These are phyloP conservation scores for Parastagonospora nodorum DNA, from an alignment of 2,329 filamentous ascomycete species.

Conservation along the genomic window DNA sequence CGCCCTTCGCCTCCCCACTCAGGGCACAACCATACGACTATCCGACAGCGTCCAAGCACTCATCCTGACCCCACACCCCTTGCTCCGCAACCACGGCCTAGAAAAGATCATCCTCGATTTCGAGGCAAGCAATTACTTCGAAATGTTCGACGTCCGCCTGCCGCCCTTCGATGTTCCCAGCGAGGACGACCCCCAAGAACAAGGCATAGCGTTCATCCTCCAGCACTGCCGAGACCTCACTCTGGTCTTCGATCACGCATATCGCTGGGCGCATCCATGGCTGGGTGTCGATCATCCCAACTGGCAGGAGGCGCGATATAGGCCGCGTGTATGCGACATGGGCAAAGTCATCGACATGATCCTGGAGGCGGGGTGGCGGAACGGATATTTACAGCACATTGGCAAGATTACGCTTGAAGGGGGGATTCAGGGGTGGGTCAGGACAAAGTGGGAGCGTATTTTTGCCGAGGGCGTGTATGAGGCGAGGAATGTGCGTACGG, in stretches of 20 bases:
- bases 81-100: slow-evolving; percentile 9
- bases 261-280: slow-evolving; percentile 10
- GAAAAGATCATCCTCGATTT: slow-evolving; percentile 18
- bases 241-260: slow-evolving; percentile 6
- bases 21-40: neutral
- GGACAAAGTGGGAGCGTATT: slow-evolving; percentile 16
- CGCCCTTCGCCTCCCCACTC: neutral
- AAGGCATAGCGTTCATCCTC: slow-evolving; percentile 7
- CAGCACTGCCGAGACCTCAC: slow-evolving; percentile 7
- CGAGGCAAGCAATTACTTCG: slow-evolving; percentile 10
- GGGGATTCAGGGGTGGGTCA: slow-evolving; percentile 20
- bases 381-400: slow-evolving; percentile 9
- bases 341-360: slow-evolving; percentile 19
- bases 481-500: too few species aligned
- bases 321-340: slow-evolving; percentile 4
- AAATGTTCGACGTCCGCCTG: slow-evolving; percentile 13
- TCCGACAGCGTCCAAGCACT: neutral
- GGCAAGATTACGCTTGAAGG: slow-evolving; percentile 8
- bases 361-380: slow-evolving; percentile 13
- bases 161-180: slow-evolving; percentile 15
- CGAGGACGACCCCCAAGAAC: neutral
- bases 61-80: neutral
- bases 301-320: neutral
- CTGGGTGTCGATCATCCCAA: neutral
- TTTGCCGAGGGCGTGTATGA: neutral